phyloP scores from a whole-genome alignment of 768 basidiomycete species.

The Lenzites betulinus region DNA sequence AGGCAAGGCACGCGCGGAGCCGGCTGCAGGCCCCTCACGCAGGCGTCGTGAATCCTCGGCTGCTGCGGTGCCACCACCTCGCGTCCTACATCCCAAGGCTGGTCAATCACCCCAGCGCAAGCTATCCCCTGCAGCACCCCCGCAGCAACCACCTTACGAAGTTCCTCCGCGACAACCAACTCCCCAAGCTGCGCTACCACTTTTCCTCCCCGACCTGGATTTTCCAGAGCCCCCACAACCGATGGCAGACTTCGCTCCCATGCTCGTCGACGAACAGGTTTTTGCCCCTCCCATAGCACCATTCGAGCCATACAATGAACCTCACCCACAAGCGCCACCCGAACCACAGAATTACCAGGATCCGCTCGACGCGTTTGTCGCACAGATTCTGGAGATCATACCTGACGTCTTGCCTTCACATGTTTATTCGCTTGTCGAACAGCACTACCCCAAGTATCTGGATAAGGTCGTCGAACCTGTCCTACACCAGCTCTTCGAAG shows the following conservation, averaged over 20 bases:
- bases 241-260: background rate
- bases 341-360: background rate
- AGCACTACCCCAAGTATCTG: constrained; percentile 39
- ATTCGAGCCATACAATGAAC: background rate
- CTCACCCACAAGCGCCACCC: background rate
- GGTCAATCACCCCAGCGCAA: background rate
- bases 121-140: background rate
- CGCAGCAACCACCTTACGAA: background rate
- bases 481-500: constrained; percentile 63
- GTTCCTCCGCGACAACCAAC: no score
- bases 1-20: constrained; percentile 5
- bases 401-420: constrained; percentile 68
- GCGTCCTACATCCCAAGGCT: background rate
- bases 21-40: constrained; percentile 15
- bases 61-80: background rate
- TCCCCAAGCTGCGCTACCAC: no score
- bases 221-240: background rate
- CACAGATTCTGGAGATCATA: constrained; percentile 64
- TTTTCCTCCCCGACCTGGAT: no score
- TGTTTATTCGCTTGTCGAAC: constrained; percentile 48
- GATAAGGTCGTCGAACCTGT: constrained; percentile 52
- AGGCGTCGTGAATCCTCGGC: background rate
- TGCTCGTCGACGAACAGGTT: no score
- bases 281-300: background rate
- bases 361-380: constrained; percentile 33